Evolutionary conservation across 2,329 filamentous ascomycete species (phyloP), one percentile per base, ranked within the genome.

Genomic region (Didymella arachidicola): DNA sequence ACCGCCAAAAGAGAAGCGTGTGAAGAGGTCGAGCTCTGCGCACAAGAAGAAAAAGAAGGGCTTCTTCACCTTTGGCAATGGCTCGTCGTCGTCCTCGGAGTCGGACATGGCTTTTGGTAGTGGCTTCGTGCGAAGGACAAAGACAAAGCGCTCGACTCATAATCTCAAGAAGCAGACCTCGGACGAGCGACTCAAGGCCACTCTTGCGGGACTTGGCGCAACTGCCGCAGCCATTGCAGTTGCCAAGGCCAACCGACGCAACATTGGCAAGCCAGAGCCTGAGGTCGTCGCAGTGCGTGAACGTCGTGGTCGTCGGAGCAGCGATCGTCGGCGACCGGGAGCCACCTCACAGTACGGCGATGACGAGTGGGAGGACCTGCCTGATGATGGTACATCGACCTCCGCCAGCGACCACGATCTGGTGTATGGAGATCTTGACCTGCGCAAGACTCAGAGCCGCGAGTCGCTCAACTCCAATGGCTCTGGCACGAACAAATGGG

Each of bases 401-500:
- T 82, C 79, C 75, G 59, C 65, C 79, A 32, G 86, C 45, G 82
- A 84, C 65, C 85, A 83, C 29, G 85, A 78, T 26, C 80, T 90
- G 53, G 87, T 87, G 1, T 90, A 88, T 66, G 88, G 87, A 41
- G 81, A 80, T 45, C 77, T 76, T 32, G 71, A 73, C 26, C 66
- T 67, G 61, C 69, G 67, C 41, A 71, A 70, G 50, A 77, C 73
- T 29, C 65, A 80, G 62, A 86, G 84, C 59, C 73, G 77, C 38
- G 83, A 85, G 48, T 86, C 84, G 11, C 74, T 85, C 1, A 76
- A 71, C 4, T 86, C 84, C 1, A 80, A 84, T n/a, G 79, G 75
- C 27, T 86, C 84, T 25, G 83, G 81, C 25, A 81, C 79, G 2
- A 80, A 79, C 51, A 85, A 84, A 67, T 88, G 85, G 86, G 79